A percentile compares a stretch with the other conserved stretches of the same genome.
Evolutionary conservation across 192 early-diverging fungal genomes (phyloP).

Genomic region (Phlyctochytrium planicorne): DNA sequence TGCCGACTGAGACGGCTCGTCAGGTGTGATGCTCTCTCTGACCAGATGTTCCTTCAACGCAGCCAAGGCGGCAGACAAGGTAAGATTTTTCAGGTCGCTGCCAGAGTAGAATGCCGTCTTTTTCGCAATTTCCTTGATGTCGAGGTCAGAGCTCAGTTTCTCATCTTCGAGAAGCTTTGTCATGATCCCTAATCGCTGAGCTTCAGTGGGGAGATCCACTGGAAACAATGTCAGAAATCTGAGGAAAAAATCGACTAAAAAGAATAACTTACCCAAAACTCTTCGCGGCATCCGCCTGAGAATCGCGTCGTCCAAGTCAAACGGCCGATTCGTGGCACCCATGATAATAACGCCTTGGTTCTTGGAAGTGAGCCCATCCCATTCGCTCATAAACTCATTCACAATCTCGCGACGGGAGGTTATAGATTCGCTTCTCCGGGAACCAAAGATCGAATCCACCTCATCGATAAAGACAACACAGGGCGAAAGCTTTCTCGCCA

Average conservation of each 20-base stretch:
- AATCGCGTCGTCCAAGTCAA: slow-evolving; percentile 96
- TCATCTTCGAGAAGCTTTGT: slow-evolving; percentile 77
- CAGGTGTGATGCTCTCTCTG: slow-evolving; percentile 2
- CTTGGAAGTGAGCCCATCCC: slow-evolving; percentile 50
- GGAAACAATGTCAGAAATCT: slow-evolving; percentile 2
- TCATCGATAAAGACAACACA: slow-evolving; percentile 99
- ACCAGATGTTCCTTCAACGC: slow-evolving; percentile 40
- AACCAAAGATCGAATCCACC: slow-evolving; percentile 86
- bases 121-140: slow-evolving; percentile 65
- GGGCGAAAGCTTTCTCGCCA: slow-evolving; percentile 86
- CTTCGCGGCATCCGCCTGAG: slow-evolving; percentile 87
- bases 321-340: slow-evolving; percentile 93
- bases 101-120: slow-evolving; percentile 83
- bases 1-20: neutral
- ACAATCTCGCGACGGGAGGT: slow-evolving; percentile 75
- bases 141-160: slow-evolving; percentile 55
- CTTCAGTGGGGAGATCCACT: slow-evolving; percentile 84
- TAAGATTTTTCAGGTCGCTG: slow-evolving; percentile 93
- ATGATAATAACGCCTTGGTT: slow-evolving; percentile 82
- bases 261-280: slow-evolving; percentile 60
- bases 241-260: slow-evolving; percentile 9
- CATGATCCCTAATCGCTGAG: slow-evolving; percentile 74
- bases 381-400: slow-evolving; percentile 91
- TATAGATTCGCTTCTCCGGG: slow-evolving; percentile 51
- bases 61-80: slow-evolving; percentile 74